These are phyloP conservation scores for Tulasnella sp. DNA, from an alignment of 768 basidiomycete species.

Conservation along the genomic window DNA sequence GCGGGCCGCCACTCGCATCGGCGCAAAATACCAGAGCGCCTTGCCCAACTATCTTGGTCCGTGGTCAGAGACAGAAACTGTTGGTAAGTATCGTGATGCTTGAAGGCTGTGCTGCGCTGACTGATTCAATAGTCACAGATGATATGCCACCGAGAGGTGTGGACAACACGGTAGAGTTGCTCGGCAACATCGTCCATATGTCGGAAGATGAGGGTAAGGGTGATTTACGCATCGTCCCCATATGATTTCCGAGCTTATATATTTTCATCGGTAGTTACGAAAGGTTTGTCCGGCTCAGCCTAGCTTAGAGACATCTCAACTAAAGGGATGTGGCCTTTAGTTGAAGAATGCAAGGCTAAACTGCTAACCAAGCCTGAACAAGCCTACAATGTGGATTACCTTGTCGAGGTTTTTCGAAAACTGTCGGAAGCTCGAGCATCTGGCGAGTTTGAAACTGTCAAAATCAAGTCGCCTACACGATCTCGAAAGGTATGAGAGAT, in stretches of 20 bases:
- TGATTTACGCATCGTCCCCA: slow-evolving; percentile 18
- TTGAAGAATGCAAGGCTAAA: slow-evolving; percentile 51
- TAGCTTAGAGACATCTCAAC: slow-evolving; percentile 32
- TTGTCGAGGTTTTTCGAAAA: slow-evolving; percentile 62
- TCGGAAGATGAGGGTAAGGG: slow-evolving; percentile 54
- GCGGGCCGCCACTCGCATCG: slow-evolving; percentile 81
- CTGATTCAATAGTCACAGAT: slow-evolving; percentile 5
- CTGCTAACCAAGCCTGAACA: slow-evolving; percentile 32
- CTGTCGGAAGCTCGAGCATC: slow-evolving; percentile 54
- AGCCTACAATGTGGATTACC: slow-evolving; percentile 64
- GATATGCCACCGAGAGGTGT: slow-evolving; percentile 49
- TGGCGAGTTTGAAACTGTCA: slow-evolving; percentile 50
- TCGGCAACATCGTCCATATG: slow-evolving; percentile 53
- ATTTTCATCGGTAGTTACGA: slow-evolving; percentile 15
- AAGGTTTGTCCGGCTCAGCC: slow-evolving; percentile 34
- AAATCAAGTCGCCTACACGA: slow-evolving; percentile 46
- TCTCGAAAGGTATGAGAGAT: slow-evolving; percentile 48
- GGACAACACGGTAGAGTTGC: slow-evolving; percentile 60
- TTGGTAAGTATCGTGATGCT: slow-evolving; percentile 23
- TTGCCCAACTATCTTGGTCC: slow-evolving; percentile 33
- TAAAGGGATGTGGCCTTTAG: too few relatives aligned
- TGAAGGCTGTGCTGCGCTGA: too few relatives aligned
- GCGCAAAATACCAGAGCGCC: slow-evolving; percentile 70
- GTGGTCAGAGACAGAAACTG: slow-evolving; percentile 16
- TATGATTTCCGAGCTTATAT: slow-evolving; percentile 14